Base-by-base conservation (phyloP, 2,329 filamentous ascomycete species). In the Claviceps purpurea region DNA sequence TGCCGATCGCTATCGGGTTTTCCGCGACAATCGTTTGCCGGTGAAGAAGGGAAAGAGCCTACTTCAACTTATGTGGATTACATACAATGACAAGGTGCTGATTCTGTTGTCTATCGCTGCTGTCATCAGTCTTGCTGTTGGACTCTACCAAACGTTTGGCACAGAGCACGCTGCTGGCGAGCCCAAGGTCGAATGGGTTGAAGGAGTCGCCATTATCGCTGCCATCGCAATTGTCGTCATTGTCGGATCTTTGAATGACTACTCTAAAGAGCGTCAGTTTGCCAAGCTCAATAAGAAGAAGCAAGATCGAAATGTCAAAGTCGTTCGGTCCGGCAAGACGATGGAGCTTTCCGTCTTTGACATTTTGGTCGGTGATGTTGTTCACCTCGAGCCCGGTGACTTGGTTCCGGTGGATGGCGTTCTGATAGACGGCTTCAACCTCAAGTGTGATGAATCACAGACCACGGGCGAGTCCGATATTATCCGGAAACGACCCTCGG, bases 31-130 rank as follows among this genome's bases (percentile, higher is more conserved):
- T 62, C 73, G 79, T 44, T 69, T 90, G 39, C 86, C 86, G 0
- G 82, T 79, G 60, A 84, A 84, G 65, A 87, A 89, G 68, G 77
- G 83, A 45, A 89, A 89, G 70, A 84, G 73, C 56, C 74, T 89
- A 42, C 71, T 87, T 45, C 72, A 86, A 62, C 72, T 90, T 43
- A 85, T 87, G 67, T 89, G 85, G 85, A 85, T 89, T 60, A 87
- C 86, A 0, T 88, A 88, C 65, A 87, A 89, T 68, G 86, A 90
- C 73, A 90, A 89, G 64, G 83, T 90, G 3, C 70, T 89, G 46
- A 85, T 88, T 54, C 71, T 89, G 5, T 72, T 89, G 51, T 85
- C 83, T 0, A 71, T 78, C 48, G 86, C 86, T 44, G 86, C 86
- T 3, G 73, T 81, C 40, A 79, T 90, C 49, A 89, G 85, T 45